These are phyloP conservation scores for Hericium erinaceus DNA, from an alignment of 768 basidiomycete genomes.

Conservation along the genomic window DNA sequence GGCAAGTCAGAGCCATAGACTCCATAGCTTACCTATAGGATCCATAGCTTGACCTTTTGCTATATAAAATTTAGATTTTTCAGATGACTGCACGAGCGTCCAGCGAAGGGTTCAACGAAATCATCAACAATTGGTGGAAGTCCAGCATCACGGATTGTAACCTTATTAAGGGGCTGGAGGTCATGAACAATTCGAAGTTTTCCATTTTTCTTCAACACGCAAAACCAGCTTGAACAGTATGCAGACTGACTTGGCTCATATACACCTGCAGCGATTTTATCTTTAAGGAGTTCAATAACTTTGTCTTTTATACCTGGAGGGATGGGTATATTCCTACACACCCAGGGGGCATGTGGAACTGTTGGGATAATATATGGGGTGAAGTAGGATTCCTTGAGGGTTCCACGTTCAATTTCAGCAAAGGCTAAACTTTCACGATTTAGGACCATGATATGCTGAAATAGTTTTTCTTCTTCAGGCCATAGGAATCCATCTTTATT, in stretches of 20 bases:
- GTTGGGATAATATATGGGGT: background rate
- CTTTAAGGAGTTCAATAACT: background rate
- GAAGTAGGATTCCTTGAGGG: too few species aligned
- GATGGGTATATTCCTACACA: background rate
- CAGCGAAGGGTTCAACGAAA: slow-evolving; percentile 12
- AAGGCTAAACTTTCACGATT: too few species aligned
- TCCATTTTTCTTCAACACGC: slow-evolving; percentile 23
- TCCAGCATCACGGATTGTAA: background rate
- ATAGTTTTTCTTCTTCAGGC: background rate
- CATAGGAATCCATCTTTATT: background rate
- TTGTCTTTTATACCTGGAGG: background rate
- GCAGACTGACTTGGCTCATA: slow-evolving; percentile 32
- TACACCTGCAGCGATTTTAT: background rate
- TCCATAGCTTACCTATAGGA: too few species aligned
- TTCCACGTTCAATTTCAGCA: too few species aligned
- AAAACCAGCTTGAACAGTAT: slow-evolving; percentile 32
- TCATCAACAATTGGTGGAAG: slow-evolving; percentile 10
- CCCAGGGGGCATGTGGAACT: background rate
- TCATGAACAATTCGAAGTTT: slow-evolving; percentile 18
- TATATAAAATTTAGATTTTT: too few species aligned
- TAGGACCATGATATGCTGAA: too few species aligned
- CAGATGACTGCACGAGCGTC: background rate
- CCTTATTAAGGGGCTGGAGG: slow-evolving; percentile 17
- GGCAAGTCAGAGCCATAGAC: too few species aligned
- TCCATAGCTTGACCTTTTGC: too few species aligned